phyloP scores from a whole-genome alignment of 768 basidiomycete species.

The Mycena galericulata region DNA sequence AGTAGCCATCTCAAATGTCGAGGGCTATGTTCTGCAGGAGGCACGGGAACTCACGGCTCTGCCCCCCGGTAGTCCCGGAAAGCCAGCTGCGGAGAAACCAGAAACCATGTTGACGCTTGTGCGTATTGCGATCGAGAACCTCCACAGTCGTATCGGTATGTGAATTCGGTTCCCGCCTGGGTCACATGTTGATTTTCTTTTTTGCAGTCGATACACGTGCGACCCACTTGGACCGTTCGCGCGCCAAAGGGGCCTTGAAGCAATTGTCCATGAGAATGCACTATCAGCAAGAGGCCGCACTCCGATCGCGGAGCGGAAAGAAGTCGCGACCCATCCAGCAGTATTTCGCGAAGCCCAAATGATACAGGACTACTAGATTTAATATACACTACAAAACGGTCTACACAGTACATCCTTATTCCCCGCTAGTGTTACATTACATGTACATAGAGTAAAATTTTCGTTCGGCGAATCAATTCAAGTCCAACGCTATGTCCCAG shows the following conservation, averaged over 20 bases:
- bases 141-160: constrained; percentile 34
- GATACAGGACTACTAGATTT: neutral
- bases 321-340: constrained; percentile 35
- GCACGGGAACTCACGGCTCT: constrained; percentile 32
- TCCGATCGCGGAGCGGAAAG: constrained; percentile 15
- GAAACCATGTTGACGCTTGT: constrained; percentile 24
- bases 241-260: constrained; percentile 77
- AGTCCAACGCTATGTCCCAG: constrained; percentile 63
- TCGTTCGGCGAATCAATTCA: constrained; percentile 45
- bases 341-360: constrained; percentile 36
- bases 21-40: constrained; percentile 67
- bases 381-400: neutral
- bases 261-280: constrained; percentile 70
- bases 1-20: constrained; percentile 68
- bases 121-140: constrained; percentile 24
- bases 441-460: constrained; percentile 29
- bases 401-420: constrained; percentile 20
- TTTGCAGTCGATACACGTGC: constrained; percentile 76
- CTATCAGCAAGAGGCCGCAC: constrained; percentile 60
- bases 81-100: constrained; percentile 25
- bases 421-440: constrained; percentile 23
- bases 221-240: constrained; percentile 80
- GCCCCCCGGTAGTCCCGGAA: constrained; percentile 29
- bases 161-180: neutral
- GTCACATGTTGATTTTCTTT: neutral